phyloP scores from a whole-genome alignment of 306 rosid species.

The Biancaea sappan region DNA sequence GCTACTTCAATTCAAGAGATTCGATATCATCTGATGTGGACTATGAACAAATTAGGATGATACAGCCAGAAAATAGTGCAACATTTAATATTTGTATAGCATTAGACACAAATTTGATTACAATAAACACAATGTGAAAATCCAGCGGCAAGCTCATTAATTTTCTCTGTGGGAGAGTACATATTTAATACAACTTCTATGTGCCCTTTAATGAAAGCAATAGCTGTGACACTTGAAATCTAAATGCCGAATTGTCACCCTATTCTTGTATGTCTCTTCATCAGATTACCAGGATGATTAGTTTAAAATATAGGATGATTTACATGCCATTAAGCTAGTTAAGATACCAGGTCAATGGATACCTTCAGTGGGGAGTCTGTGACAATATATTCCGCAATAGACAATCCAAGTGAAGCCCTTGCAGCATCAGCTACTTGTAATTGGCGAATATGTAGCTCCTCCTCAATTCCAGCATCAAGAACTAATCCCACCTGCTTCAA shows the following conservation, averaged over 20 bases:
- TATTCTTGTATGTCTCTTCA: not conserved
- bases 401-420: constrained; percentile 92
- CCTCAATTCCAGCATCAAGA: constrained; percentile 87
- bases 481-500: constrained; percentile 78
- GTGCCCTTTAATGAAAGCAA: not conserved
- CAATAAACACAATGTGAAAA: not conserved
- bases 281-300: not conserved
- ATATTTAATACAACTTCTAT: constrained; percentile 16
- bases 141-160: not conserved
- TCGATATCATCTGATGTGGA: not conserved
- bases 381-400: constrained; percentile 71
- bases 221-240: not conserved
- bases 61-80: not conserved
- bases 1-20: not conserved
- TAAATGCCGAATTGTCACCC: not conserved
- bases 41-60: not conserved
- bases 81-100: not conserved
- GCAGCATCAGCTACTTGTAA: constrained; percentile 92
- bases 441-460: constrained; percentile 74
- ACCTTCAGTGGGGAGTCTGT: constrained; percentile 84
- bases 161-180: not conserved
- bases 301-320: constrained; percentile 12
- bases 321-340: constrained; percentile 15
- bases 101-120: not conserved
- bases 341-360: constrained; percentile 19